Evolutionary conservation across 257 asterid genomes (phyloP).

Genomic region (Lantana camara): DNA sequence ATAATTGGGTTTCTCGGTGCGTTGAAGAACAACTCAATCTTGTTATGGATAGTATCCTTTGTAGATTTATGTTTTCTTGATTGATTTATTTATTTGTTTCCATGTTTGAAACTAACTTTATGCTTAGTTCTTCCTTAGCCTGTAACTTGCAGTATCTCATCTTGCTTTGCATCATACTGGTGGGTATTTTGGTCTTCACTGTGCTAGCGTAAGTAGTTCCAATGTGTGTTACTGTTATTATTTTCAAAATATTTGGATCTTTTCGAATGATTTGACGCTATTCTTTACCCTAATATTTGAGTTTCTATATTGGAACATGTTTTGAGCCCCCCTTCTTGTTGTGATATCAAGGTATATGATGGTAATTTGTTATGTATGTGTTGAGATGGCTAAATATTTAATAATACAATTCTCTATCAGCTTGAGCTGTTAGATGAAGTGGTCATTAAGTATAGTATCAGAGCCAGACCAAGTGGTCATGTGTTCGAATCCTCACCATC

Average conservation of each 20-base stretch:
- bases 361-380: too few relatives aligned
- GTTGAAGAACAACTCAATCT: slow-evolving; percentile 68
- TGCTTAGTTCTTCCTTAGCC: slow-evolving; percentile 51
- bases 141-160: slow-evolving; percentile 61
- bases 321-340: not conserved
- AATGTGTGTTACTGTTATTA: not conserved
- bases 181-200: slow-evolving; percentile 91
- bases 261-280: not conserved
- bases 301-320: too few relatives aligned
- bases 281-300: not conserved
- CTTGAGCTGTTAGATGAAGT: too few relatives aligned
- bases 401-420: too few relatives aligned
- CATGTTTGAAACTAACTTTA: slow-evolving; percentile 12
- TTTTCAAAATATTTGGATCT: not conserved
- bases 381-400: too few relatives aligned
- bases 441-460: too few relatives aligned
- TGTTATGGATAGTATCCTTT: slow-evolving; percentile 95
- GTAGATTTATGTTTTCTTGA: not conserved
- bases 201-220: slow-evolving; percentile 81
- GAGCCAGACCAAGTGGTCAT: too few relatives aligned
- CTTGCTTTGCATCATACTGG: slow-evolving; percentile 73
- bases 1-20: slow-evolving; percentile 84
- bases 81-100: not conserved
- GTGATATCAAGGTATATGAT: not conserved
- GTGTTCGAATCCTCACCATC: too few relatives aligned